phyloP scores from a whole-genome alignment of 75 land plant genomes.

The Cunninghamia lanceolata region DNA sequence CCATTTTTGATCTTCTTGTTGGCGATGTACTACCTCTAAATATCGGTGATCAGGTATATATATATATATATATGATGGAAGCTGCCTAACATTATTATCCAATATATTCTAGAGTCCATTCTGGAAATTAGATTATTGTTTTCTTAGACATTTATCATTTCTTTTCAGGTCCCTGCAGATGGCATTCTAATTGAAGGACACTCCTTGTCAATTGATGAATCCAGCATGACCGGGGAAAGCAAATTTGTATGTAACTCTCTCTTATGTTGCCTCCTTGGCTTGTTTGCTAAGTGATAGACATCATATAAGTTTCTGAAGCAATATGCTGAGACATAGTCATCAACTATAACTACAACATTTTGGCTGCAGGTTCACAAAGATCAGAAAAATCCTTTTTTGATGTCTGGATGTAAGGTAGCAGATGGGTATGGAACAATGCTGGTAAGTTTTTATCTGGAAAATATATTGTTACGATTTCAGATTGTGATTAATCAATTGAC shows the following conservation, averaged over 20 bases:
- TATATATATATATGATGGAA: too few relatives aligned
- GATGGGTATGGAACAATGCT: slow-evolving; percentile 82
- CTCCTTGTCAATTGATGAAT: slow-evolving; percentile 77
- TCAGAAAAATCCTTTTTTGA: slow-evolving; percentile 60
- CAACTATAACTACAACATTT: slow-evolving; percentile 1
- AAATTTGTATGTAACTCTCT: slow-evolving; percentile 41
- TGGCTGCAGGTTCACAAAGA: slow-evolving; percentile 52
- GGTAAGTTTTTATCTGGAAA: slow-evolving; percentile 36
- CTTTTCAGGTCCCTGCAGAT: slow-evolving; percentile 77
- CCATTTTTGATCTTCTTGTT: slow-evolving; percentile 81
- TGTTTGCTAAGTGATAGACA: background rate
- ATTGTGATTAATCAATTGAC: background rate
- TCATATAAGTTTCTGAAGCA: background rate
- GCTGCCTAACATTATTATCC: background rate
- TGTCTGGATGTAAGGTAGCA: slow-evolving; percentile 88
- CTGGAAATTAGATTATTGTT: background rate
- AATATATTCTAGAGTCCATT: background rate
- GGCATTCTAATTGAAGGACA: slow-evolving; percentile 65
- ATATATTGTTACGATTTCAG: background rate
- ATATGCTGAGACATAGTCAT: background rate
- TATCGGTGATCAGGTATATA: slow-evolving; percentile 73
- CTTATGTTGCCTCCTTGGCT: background rate
- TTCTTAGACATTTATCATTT: background rate
- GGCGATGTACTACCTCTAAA: slow-evolving; percentile 85
- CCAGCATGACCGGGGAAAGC: slow-evolving; percentile 90